These are phyloP conservation scores for Podila verticillata DNA, from an alignment of 192 early-diverging fungal genomes.

Conservation along the genomic window DNA sequence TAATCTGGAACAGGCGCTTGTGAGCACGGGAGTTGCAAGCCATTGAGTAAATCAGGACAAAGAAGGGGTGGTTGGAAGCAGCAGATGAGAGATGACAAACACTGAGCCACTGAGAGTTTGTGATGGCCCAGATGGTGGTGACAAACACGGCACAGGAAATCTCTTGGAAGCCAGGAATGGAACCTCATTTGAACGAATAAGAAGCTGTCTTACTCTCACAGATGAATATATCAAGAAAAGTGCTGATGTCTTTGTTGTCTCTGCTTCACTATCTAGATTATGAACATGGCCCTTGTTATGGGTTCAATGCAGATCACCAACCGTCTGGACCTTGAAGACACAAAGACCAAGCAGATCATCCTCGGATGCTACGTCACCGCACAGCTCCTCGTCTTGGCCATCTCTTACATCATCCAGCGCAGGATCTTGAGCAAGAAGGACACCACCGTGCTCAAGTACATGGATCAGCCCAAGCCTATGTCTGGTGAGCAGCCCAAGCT, in stretches of 20 bases:
- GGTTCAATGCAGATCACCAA: slow-evolving; percentile 75
- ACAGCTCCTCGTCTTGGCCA: slow-evolving; percentile 63
- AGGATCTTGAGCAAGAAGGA: slow-evolving; percentile 83
- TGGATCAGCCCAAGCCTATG: slow-evolving; percentile 73
- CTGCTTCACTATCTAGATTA: slow-evolving; percentile 22
- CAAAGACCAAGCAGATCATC: slow-evolving; percentile 64
- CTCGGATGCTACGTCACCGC: slow-evolving; percentile 64
- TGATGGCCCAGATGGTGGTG: too few relatives aligned
- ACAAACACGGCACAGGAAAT: too few relatives aligned
- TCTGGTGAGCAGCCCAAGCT: slow-evolving; percentile 56
- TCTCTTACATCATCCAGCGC: slow-evolving; percentile 51
- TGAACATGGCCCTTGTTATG: slow-evolving; percentile 69
- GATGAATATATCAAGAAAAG: background rate
- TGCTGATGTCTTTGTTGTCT: background rate
- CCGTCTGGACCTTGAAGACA: slow-evolving; percentile 70
- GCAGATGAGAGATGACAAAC: too few relatives aligned
- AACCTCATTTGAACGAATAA: too few relatives aligned
- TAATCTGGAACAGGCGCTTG: too few relatives aligned
- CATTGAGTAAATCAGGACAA: too few relatives aligned
- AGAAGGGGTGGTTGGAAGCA: too few relatives aligned
- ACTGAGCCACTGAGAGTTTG: too few relatives aligned
- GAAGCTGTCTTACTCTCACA: background rate
- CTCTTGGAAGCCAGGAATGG: too few relatives aligned
- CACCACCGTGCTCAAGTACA: slow-evolving; percentile 79
- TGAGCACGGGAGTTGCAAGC: too few relatives aligned